Evolutionary conservation across 2,329 filamentous ascomycete genomes (phyloP).

Genomic region (Sporothrix brunneoviolacea): DNA sequence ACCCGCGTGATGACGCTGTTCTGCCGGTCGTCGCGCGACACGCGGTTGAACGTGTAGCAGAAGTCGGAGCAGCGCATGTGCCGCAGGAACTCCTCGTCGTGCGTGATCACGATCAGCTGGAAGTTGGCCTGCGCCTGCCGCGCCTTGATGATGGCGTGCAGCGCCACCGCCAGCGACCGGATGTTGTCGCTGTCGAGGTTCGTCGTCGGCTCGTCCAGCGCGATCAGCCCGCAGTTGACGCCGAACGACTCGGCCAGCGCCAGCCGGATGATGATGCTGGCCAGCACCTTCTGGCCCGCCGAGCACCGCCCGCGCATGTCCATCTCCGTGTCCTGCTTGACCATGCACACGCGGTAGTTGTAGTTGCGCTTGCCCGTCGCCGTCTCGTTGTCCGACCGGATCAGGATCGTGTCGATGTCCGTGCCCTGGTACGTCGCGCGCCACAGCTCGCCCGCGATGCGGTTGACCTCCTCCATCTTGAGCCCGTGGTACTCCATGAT

Average conservation of each 20-base stretch:
- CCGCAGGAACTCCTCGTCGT: conserved; percentile 92
- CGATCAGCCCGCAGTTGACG: conserved; percentile 90
- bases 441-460: conserved; percentile 94
- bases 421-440: conserved; percentile 93
- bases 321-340: conserved; percentile 96
- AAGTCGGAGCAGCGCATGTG: conserved; percentile 94
- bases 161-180: conserved; percentile 71
- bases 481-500: conserved; percentile 95
- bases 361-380: conserved; percentile 57
- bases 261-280: conserved; percentile 93
- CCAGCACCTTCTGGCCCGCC: conserved; percentile 92
- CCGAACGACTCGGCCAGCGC: conserved; percentile 96
- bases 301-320: conserved; percentile 98
- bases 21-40: conserved; percentile 75
- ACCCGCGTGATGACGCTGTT: conserved; percentile 78
- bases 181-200: conserved; percentile 97
- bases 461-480: conserved; percentile 98
- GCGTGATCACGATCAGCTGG: conserved; percentile 96
- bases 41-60: conserved; percentile 83
- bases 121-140: conserved; percentile 87
- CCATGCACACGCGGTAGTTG: conserved; percentile 97
- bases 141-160: conserved; percentile 80
- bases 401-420: conserved; percentile 93
- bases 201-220: conserved; percentile 88
- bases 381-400: conserved; percentile 82